Conservation (phyloP, 1,139 yeast species). For the Citeromyces hawaiiensis region DNA sequence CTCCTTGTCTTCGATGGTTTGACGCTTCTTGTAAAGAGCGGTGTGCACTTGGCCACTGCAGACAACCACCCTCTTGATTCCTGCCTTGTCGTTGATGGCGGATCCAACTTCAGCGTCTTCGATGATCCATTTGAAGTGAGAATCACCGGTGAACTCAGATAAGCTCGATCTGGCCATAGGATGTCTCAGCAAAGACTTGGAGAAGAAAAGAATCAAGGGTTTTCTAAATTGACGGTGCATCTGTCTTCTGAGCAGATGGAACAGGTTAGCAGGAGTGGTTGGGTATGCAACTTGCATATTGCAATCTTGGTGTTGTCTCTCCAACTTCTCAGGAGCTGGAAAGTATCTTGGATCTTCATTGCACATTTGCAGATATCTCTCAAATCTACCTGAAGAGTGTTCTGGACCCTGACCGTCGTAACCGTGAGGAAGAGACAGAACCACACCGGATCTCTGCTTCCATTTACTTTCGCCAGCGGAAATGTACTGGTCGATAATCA, state of each 20-base stretch:
- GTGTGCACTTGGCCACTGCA: constrained; percentile 93
- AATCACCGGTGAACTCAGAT: constrained; percentile 79
- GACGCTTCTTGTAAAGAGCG: constrained; percentile 83
- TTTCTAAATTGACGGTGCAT: constrained; percentile 99
- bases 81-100: constrained; percentile 63
- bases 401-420: constrained; percentile 99
- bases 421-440: constrained; percentile 95
- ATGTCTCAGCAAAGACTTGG: constrained; percentile 91
- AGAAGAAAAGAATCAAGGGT: constrained; percentile 81
- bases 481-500: constrained; percentile 89
- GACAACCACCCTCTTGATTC: constrained; percentile 76
- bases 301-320: constrained; percentile 97
- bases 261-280: constrained; percentile 92
- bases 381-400: constrained; percentile 96
- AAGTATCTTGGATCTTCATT: constrained; percentile 91
- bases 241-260: constrained; percentile 97
- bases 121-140: constrained; percentile 90
- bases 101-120: constrained; percentile 82
- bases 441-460: constrained; percentile 97
- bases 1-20: constrained; percentile 54
- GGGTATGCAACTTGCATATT: constrained; percentile 98
- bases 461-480: constrained; percentile 97
- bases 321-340: constrained; percentile 82
- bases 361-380: constrained; percentile 90
- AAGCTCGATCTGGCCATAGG: constrained; percentile 88